Evolutionary conservation across 2,329 filamentous ascomycete species (phyloP), one percentile per base, ranked within the genome.

Genomic region (Gremmenia infestans): DNA sequence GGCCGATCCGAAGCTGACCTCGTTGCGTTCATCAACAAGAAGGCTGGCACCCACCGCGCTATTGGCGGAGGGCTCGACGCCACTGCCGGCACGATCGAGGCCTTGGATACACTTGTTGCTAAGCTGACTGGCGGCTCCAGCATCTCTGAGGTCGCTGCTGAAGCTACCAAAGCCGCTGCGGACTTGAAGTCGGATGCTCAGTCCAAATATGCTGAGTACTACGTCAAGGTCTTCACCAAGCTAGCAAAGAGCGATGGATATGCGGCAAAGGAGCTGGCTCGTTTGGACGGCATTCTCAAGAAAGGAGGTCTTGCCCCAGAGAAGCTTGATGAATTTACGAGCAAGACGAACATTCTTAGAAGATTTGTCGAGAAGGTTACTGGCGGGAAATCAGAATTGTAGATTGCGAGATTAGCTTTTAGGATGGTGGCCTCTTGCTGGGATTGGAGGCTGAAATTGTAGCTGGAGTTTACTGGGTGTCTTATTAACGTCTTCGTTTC

Each of bases 151-250:
- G 81, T 91, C 22, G 78, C 83, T 36, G 79, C 79, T 45, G 87
- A 95, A 74, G 79, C 88, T 52, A 86, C 87, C 77, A 87, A 87
- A 76, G 82, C 84, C 59, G 86, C 86, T 22, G 80, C 81, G 65
- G 77, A 74, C 51, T 72, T 94, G 52, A 82, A 87, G 75, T 85
- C 81, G 52, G 72, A 76, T 59, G 77, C 76, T 12, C 77, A 83
- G 72, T 73, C 87, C 73, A 90, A 89, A 78, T 96, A 93, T 70
- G 90, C 90, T 48, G 82, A 92, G 74, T 99, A 99, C 82, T 97
- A 99, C 73, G 79, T 94, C 72, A 90, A 89, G 72, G 91, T 96
- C 53, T 88, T 94, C 59, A 83, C 89, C 71, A 97, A 97, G 84
- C 77, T 94, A 61, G 80, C 78, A 70, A 79, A 86, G 72, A 95